Evolutionary conservation across 140 eudicot genomes (phyloP), one percentile per base, ranked within the genome.

Genomic region (Anethum foeniculum): DNA sequence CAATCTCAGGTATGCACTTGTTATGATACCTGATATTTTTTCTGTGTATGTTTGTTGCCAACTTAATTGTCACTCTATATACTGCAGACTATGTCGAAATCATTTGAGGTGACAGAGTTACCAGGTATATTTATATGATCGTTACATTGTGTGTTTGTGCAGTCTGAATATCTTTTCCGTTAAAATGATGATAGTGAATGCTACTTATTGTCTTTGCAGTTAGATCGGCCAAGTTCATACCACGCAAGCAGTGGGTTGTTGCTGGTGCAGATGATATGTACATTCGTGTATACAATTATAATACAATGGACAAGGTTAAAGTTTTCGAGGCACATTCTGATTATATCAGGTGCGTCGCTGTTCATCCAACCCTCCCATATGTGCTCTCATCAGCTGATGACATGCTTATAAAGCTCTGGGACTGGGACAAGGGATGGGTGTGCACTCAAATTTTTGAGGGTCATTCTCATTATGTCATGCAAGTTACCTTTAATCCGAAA

Each of bases 191-290:
- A 76, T 68, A 75, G 67, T 32, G 3, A 81, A 77, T 44, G 76
- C 47, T 52, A 76, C 80, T 41, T 56, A 81, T 52, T 71, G 27
- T 34, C 44, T 79, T 77, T 84, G 73, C 93, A 95, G 99, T 95
- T 79, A 88, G 99, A 75, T 90, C 99, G 14, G 99, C 99, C 7
- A 95, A 92, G 89, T 95, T 95, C 68, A 82, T 95, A 77, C 89
- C 99, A 72, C 93, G 94, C 76, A 95, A 95, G 85, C 97, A 95
- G 79, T 95, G 99, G 99, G 95, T 95, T 74, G 99, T 95, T 86
- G 97, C 97, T 82, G 99, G 97, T 73, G 95, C 97, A 8, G 99
- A 95, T 91, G 99, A 95, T 85, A 95, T 89, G 97, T 89, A 78
- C 76, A 86, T 95, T 80, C 97, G 97, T n/a, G 96, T 92, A 76